phyloP scores from a whole-genome alignment of 495 filamentous ascomycete species.

The Penicillium canescens region DNA sequence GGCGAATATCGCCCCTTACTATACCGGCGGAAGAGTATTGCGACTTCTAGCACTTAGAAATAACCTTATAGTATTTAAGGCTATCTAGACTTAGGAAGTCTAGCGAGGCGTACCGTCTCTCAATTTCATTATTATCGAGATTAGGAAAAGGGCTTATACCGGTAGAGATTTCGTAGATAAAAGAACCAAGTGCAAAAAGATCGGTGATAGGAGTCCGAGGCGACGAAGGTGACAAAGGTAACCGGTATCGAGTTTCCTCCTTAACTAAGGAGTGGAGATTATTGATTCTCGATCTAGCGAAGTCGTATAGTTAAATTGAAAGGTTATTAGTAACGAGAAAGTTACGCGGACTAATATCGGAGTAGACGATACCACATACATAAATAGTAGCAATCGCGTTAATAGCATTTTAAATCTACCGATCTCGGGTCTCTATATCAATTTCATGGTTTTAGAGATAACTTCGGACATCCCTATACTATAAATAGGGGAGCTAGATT shows the following conservation, averaged over 20 bases:
- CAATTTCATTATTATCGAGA: conserved; percentile 15
- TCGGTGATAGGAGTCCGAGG: conserved; percentile 14
- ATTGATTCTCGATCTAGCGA: conserved; percentile 15
- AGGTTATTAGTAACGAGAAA: conserved; percentile 33
- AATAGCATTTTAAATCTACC: conserved; percentile 26
- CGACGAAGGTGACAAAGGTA: conserved; percentile 1
- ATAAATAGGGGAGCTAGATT: conserved; percentile 9
- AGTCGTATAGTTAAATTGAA: conserved; percentile 32
- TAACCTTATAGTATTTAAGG: conserved; percentile 10
- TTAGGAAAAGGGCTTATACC: conserved; percentile 15
- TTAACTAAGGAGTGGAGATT: conserved; percentile 4
- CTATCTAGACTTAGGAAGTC: conserved; percentile 15
- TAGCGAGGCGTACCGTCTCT: conserved; percentile 1
- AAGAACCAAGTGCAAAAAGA: conserved; percentile 22
- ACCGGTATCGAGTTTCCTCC: conserved; percentile 16
- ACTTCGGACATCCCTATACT: conserved; percentile 11
- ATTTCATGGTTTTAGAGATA: conserved; percentile 13
- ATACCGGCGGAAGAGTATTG: conserved; percentile 5
- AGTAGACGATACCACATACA: conserved; percentile 24
- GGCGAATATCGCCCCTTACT: neutral
- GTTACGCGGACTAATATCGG: conserved; percentile 31
- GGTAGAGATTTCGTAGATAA: conserved; percentile 18
- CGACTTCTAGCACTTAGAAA: conserved; percentile 21
- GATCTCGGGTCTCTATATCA: conserved; percentile 11
- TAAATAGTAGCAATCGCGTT: conserved; percentile 26